These are phyloP conservation scores for Phalaenopsis aphrodite DNA, from an alignment of 106 monocot species.

Conservation along the genomic window DNA sequence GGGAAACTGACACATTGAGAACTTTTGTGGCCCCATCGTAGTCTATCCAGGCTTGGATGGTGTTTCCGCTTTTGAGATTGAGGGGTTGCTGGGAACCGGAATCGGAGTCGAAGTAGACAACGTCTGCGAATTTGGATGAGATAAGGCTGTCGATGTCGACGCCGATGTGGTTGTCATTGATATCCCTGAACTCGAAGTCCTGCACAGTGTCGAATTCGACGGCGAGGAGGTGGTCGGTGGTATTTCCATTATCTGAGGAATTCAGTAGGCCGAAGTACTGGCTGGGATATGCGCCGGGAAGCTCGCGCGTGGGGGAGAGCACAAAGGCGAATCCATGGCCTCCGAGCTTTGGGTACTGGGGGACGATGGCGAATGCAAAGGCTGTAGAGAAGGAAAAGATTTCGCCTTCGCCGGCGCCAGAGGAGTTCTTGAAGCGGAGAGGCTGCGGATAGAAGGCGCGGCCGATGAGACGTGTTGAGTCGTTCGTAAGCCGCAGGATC, in stretches of 20 bases:
- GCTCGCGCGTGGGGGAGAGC: conserved; percentile 8
- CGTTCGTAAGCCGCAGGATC: conserved; percentile 19
- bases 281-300: conserved; percentile 3
- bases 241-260: conserved; percentile 7
- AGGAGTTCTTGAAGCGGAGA: conserved; percentile 12
- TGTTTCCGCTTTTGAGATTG: neutral
- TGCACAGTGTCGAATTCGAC: conserved; percentile 20
- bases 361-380: conserved; percentile 18
- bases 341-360: conserved; percentile 8
- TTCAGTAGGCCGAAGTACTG: conserved; percentile 16
- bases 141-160: conserved; percentile 16
- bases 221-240: conserved; percentile 15
- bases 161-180: conserved; percentile 19
- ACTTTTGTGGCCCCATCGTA: conserved; percentile 1
- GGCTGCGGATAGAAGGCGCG: conserved; percentile 17
- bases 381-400: conserved; percentile 17
- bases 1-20: conserved; percentile 14
- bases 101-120: neutral
- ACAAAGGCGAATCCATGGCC: conserved; percentile 20
- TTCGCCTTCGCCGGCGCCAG: conserved; percentile 7
- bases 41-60: conserved; percentile 9
- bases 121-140: neutral
- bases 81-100: neutral
- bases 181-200: conserved; percentile 22
- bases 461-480: conserved; percentile 16